These are phyloP conservation scores for Microdochium bolleyi DNA, from an alignment of 2,329 filamentous ascomycete genomes.

Conservation along the genomic window DNA sequence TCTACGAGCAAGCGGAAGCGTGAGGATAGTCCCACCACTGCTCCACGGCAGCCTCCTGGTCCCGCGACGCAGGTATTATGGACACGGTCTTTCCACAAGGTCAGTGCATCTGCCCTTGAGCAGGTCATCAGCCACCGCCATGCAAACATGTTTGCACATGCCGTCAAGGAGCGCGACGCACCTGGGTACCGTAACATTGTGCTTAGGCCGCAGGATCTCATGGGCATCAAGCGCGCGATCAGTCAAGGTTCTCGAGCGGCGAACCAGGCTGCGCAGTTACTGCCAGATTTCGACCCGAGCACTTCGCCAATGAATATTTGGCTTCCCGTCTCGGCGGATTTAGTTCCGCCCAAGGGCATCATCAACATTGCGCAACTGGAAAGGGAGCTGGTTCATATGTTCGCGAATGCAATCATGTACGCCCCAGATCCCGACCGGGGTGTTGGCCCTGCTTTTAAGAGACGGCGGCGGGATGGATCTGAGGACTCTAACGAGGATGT, in stretches of 20 bases:
- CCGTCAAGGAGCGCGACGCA: slow-evolving; percentile 66
- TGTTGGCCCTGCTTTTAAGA: slow-evolving; percentile 54
- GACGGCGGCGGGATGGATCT: slow-evolving; percentile 23
- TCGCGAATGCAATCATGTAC: slow-evolving; percentile 98
- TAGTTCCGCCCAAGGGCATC: slow-evolving; percentile 80
- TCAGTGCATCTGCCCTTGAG: slow-evolving; percentile 65
- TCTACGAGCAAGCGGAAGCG: slow-evolving; percentile 47
- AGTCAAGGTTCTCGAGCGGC: slow-evolving; percentile 63
- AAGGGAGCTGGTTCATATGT: slow-evolving; percentile 91
- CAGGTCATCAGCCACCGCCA: slow-evolving; percentile 70
- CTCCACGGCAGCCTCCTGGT: slow-evolving; percentile 29
- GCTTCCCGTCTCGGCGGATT: slow-evolving; percentile 65
- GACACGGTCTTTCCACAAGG: slow-evolving; percentile 68
- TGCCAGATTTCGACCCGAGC: slow-evolving; percentile 51
- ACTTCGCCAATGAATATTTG: slow-evolving; percentile 41
- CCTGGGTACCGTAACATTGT: slow-evolving; percentile 70
- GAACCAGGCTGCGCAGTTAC: slow-evolving; percentile 48
- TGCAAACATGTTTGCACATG: slow-evolving; percentile 72
- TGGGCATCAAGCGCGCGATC: slow-evolving; percentile 68
- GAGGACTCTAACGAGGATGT: slow-evolving; percentile 28
- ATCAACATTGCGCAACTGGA: slow-evolving; percentile 91
- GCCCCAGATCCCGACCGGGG: slow-evolving; percentile 75
- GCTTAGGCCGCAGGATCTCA: slow-evolving; percentile 68
- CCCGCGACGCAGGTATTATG: slow-evolving; percentile 64
- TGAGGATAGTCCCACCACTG: slow-evolving; percentile 38